Evolutionary conservation across 495 filamentous ascomycete genomes (phyloP), one percentile per base, ranked within the genome.

Genomic region (Penicillium crystallinum): DNA sequence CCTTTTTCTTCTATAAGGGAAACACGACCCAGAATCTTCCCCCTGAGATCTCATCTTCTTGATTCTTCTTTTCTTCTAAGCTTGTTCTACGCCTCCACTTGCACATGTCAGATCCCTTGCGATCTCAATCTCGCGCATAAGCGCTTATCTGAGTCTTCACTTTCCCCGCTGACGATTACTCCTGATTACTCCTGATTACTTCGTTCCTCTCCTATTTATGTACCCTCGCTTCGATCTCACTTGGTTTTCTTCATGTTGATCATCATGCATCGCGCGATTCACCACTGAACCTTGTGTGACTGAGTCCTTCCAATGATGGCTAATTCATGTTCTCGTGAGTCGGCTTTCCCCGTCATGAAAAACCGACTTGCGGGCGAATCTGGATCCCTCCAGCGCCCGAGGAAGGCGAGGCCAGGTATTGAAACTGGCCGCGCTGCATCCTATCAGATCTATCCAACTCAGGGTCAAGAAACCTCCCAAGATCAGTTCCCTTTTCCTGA

Each of bases 271-370:
- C 33, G 47, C 45, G 48, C 48, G 30, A 48, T 40, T 44, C 29
- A 34, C 40, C 53, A 33, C 31, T 66, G 38, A 50, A 63, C 23
- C 18, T 2, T 29, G 34, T n/a, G 17, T 43, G 27, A 49, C 53
- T 23, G 49, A 46, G 55, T 40, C 55, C 39, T 42, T 39, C 48
- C 41, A 27, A 22, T 22, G 48, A 68, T 67, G 61, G 63, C 61
- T 47, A 40, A 51, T 36, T 51, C 53, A 17, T 36, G 46, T 39
- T 54, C 41, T 35, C 60, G 55, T 39, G 65, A 62, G 30, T 46
- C 58, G 58, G 54, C 45, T 23, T 36, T 58, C 31, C 54, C 59
- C 38, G 41, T 46, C 27, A 38, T 55, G 8, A 56, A 53, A 34
- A 48, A 44, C 25, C 53, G 55, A 25, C 23, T 52, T 8, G 56